These are phyloP conservation scores for Ganoderma sinense DNA, from an alignment of 1,284 basidiomycete genomes.

Conservation along the genomic window DNA sequence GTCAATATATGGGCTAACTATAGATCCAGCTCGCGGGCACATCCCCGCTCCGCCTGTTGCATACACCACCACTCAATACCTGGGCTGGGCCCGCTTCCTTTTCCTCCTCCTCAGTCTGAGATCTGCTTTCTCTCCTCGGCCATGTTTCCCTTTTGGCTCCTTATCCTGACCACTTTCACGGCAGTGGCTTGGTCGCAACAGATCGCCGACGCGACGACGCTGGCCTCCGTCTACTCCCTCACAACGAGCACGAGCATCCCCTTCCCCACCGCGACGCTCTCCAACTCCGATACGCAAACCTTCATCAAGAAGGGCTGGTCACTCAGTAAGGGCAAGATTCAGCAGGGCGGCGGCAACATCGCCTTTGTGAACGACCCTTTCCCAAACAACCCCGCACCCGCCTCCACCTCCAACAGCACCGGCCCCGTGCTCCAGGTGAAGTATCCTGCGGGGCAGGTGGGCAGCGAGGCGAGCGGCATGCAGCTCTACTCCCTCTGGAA, in stretches of 20 bases:
- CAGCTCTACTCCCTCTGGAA: conserved; percentile 77
- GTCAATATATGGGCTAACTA: conserved; percentile 1
- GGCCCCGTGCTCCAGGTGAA: conserved; percentile 71
- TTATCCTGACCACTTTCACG: conserved; percentile 26
- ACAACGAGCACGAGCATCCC: conserved; percentile 68
- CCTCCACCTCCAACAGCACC: conserved; percentile 39
- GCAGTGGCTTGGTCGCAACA: conserved; percentile 23
- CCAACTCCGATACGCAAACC: conserved; percentile 55
- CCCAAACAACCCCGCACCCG: conserved; percentile 49
- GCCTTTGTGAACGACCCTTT: conserved; percentile 74
- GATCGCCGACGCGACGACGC: conserved; percentile 40
- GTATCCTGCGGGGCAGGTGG: conserved; percentile 68
- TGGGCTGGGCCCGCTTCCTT: conserved; percentile 15
- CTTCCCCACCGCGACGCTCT: conserved; percentile 71
- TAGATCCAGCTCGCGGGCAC: not conserved
- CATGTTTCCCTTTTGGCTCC: conserved; percentile 26
- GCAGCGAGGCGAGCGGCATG: conserved; percentile 65
- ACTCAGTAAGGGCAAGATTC: conserved; percentile 64
- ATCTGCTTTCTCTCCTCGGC: not conserved
- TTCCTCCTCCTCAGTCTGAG: not conserved
- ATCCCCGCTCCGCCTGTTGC: not conserved
- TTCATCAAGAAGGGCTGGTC: conserved; percentile 69
- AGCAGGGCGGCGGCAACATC: conserved; percentile 62
- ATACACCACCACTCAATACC: conserved; percentile 2
- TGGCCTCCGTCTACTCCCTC: conserved; percentile 64